These are phyloP conservation scores for Talaromyces sp. DNA, from an alignment of 2,329 filamentous ascomycete genomes.

Conservation along the genomic window DNA sequence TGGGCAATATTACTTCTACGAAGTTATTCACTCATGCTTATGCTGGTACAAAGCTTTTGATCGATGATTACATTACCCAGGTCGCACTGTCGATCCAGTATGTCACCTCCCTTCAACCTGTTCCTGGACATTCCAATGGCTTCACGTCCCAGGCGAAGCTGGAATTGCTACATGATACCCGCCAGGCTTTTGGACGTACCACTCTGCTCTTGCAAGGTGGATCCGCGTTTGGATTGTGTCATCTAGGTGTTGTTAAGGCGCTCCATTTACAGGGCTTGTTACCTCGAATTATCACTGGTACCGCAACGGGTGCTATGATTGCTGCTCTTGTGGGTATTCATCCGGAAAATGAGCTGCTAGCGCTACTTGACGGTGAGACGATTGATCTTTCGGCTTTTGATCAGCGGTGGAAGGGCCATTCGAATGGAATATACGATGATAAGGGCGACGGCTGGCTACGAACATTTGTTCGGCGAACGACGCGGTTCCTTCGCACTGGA, in stretches of 20 bases:
- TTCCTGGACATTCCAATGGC: constrained; percentile 50
- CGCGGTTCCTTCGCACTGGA: constrained; percentile 72
- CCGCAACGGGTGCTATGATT: constrained; percentile 85
- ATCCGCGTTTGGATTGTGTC: constrained; percentile 87
- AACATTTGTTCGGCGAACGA: constrained; percentile 67
- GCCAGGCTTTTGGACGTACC: constrained; percentile 84
- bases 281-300: constrained; percentile 88
- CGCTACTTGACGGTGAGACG: constrained; percentile 73
- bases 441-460: constrained; percentile 47
- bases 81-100: constrained; percentile 80
- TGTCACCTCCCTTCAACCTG: constrained; percentile 68
- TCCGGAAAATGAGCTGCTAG: constrained; percentile 79
- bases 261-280: constrained; percentile 78
- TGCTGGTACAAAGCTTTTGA: constrained; percentile 84
- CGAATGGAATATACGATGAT: constrained; percentile 11
- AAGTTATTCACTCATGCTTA: constrained; percentile 83
- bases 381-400: constrained; percentile 84
- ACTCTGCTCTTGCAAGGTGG: constrained; percentile 87
- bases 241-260: constrained; percentile 87
- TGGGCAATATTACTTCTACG: constrained; percentile 86
- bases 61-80: constrained; percentile 87
- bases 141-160: constrained; percentile 77
- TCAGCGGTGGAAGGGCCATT: constrained; percentile 34
- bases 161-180: constrained; percentile 81
- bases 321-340: constrained; percentile 86